Evolutionary conservation across 176 grass and related monocot genomes (phyloP).

Genomic region (bread wheat (Triticum aestivum)): DNA sequence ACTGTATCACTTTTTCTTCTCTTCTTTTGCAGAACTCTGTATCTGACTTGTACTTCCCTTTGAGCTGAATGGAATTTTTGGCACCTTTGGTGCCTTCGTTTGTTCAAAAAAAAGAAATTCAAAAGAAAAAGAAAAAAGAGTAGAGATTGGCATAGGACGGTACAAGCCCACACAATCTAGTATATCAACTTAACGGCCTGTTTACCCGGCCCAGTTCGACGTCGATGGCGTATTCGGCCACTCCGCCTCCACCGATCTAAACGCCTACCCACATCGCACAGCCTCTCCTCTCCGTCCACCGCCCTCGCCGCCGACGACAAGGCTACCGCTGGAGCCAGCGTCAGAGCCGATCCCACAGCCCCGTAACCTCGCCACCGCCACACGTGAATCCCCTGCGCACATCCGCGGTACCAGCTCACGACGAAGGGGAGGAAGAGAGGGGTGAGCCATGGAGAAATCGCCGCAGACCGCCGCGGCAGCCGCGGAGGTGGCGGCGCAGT

Average conservation of each 20-base stretch:
- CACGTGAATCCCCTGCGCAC: background rate
- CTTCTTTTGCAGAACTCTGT: too few relatives aligned
- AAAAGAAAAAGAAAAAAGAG: too few relatives aligned
- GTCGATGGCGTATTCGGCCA: background rate
- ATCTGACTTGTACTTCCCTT: too few relatives aligned
- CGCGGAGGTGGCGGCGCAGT: conserved; percentile 62
- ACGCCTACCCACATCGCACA: background rate
- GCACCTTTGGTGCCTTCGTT: too few relatives aligned
- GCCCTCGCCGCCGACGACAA: background rate
- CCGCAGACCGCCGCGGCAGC: conserved; percentile 42
- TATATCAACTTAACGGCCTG: background rate
- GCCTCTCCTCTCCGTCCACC: background rate
- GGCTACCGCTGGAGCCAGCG: background rate
- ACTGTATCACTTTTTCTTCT: too few relatives aligned
- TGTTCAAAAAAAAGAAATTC: too few relatives aligned
- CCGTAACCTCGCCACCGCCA: background rate
- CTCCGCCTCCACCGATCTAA: background rate
- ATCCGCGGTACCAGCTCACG: background rate
- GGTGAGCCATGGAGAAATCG: conserved; percentile 31
- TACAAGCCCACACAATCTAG: background rate
- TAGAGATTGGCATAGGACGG: background rate
- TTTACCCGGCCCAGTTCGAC: background rate
- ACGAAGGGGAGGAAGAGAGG: background rate
- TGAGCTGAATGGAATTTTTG: too few relatives aligned
- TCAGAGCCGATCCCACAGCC: background rate